Conservation (phyloP, 371 early-diverging fungal species). For the Mucor velutinosus region DNA sequence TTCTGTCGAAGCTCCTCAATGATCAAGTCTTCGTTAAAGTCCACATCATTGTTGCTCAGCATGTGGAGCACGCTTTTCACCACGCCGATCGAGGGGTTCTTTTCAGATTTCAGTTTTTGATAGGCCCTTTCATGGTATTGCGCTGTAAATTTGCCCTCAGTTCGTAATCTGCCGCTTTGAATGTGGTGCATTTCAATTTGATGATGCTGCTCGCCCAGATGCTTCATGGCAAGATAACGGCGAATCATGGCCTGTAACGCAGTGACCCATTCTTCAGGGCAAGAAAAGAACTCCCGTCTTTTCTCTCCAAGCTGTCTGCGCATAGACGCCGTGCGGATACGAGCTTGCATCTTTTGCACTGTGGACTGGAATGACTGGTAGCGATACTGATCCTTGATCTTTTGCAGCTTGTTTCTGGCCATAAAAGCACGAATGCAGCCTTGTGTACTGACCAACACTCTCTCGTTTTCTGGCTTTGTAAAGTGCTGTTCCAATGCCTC, state of each 20-base stretch:
- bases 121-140: slow-evolving; percentile 19
- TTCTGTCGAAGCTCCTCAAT: slow-evolving; percentile 87
- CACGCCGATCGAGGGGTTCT: slow-evolving; percentile 79
- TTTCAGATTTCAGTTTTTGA: slow-evolving; percentile 48
- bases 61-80: slow-evolving; percentile 90
- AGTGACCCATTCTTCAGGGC: slow-evolving; percentile 27
- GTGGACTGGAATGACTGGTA: slow-evolving; percentile 19
- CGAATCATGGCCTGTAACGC: slow-evolving; percentile 22
- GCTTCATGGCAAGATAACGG: slow-evolving; percentile 12
- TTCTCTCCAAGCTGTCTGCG: slow-evolving; percentile 22
- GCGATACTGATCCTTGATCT: slow-evolving; percentile 21
- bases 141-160: slow-evolving; percentile 7
- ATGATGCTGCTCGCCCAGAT: slow-evolving; percentile 4
- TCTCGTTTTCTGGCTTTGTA: slow-evolving; percentile 10
- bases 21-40: slow-evolving; percentile 90
- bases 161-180: background rate
- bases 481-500: slow-evolving; percentile 15
- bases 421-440: slow-evolving; percentile 21
- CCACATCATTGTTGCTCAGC: slow-evolving; percentile 89
- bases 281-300: slow-evolving; percentile 11
- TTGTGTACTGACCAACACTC: slow-evolving; percentile 8
- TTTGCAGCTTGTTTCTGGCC: slow-evolving; percentile 20
- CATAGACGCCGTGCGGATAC: slow-evolving; percentile 9
- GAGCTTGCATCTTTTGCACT: slow-evolving; percentile 13
- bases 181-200: slow-evolving; percentile 3